Base-by-base conservation (phyloP, 805 yeast species). In the Candida michaelii region DNA sequence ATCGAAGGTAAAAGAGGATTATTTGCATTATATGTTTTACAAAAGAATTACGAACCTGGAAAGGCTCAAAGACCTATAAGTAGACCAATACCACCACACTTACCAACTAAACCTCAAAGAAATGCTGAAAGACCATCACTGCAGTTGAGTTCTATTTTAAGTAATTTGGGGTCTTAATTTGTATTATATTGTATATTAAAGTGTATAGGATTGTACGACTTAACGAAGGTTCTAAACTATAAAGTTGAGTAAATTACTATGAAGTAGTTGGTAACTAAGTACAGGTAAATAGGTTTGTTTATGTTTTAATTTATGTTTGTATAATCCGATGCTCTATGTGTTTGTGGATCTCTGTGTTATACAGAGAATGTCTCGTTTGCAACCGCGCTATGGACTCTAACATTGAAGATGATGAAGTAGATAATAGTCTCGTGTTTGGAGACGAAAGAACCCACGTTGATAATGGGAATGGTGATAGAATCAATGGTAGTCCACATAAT, bases 11-110 rank as follows among this genome's bases (percentile, higher is more conserved):
- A 39, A 31, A 47, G 47, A 30, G 69, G 69, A 0, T 47, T 66
- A 38, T 64, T 54, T 52, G 69, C 66, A 3, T 44, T 69, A 6
- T 67, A 56, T 47, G 68, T 67, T 3, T 71, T 69, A 16, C 62
- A 62, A 46, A 62, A 62, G 42, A 71, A 64, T 41, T 65, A 69
- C 40, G 46, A 47, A 15, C 65, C 70, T 2, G 31, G 25, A 3
- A 18, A 37, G 14, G 23, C 29, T n/a, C 25, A 12, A 27, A 11
- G 14, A 4, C 35, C 30, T 14, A 18, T 40, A 16, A 36, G 30
- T 9, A 40, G 40, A 30, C 15, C 29, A 13, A 16, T 27, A 3
- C 21, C 18, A 17, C 11, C 37, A 21, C 27, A 21, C 13, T 31
- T 31, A 19, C 36, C 32, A 5, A 24, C 19, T 34, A 25, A 37